Evolutionary conservation across 306 rosid species (phyloP).

Genomic region (Quercus variabilis): DNA sequence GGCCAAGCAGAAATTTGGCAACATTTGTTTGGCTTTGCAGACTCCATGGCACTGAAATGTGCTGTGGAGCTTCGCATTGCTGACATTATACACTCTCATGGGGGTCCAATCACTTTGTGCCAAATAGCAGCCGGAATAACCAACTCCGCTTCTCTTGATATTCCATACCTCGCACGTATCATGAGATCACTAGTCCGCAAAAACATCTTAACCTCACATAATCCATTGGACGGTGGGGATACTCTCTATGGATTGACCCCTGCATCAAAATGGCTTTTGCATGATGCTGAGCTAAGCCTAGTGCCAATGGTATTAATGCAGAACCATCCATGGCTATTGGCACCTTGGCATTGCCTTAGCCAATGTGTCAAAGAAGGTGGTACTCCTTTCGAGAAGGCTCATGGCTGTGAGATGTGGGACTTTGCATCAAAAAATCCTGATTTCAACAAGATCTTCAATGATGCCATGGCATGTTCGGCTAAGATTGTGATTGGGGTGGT

Average conservation of each 20-base stretch:
- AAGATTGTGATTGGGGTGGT: constrained; percentile 14
- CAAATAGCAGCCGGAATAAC: constrained; percentile 10
- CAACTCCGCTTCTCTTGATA: constrained; percentile 1
- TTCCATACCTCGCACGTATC: constrained; percentile 21
- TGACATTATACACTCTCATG: constrained; percentile 30
- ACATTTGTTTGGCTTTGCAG: background rate
- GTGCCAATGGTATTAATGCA: constrained; percentile 11
- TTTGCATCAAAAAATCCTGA: constrained; percentile 13
- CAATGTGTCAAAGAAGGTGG: constrained; percentile 31
- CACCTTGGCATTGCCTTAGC: constrained; percentile 31
- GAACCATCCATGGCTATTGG: constrained; percentile 12
- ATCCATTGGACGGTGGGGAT: background rate
- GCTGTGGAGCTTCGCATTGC: constrained; percentile 32
- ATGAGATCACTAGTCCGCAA: constrained; percentile 17
- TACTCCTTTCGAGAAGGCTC: constrained; percentile 13
- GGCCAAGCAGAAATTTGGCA: constrained; percentile 19
- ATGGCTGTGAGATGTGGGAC: constrained; percentile 31
- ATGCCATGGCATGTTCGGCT: constrained; percentile 22
- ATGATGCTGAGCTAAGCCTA: constrained; percentile 6
- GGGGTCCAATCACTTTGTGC: constrained; percentile 8
- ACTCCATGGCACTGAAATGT: constrained; percentile 29
- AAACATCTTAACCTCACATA: constrained; percentile 12
- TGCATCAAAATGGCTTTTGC: constrained; percentile 24
- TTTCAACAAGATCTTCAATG: constrained; percentile 14
- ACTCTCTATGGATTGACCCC: constrained; percentile 21